Conservation (phyloP, 116 monocot genomes). For the Cymodocea nodosa region DNA sequence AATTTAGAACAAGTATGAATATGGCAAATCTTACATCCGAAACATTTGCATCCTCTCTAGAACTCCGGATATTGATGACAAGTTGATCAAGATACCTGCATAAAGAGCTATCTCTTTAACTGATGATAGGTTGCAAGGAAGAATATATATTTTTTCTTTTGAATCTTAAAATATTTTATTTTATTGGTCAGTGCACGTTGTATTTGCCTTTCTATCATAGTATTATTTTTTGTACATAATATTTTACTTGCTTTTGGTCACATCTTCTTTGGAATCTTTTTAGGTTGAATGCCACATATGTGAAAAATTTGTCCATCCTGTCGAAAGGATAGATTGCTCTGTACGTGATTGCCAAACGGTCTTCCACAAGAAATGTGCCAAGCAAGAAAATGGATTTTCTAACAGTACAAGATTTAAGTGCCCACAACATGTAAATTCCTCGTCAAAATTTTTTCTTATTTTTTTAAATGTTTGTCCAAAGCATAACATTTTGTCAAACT, state of each 20-base stretch:
- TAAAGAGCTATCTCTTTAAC: too few species aligned
- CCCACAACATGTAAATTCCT: constrained; percentile 60
- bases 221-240: background rate
- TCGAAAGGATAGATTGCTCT: constrained; percentile 45
- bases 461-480: background rate
- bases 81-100: too few species aligned
- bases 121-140: background rate
- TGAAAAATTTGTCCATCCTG: constrained; percentile 32
- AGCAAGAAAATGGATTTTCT: constrained; percentile 9
- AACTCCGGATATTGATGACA: too few species aligned
- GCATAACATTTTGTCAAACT: too few species aligned
- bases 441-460: background rate
- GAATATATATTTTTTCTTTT: background rate
- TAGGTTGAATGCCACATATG: constrained; percentile 69
- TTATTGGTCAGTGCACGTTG: background rate
- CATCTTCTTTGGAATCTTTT: constrained; percentile 7
- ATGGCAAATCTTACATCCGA: too few species aligned
- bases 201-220: background rate
- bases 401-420: constrained; percentile 45
- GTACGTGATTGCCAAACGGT: constrained; percentile 36
- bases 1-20: too few species aligned
- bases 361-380: constrained; percentile 48
- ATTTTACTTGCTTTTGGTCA: background rate
- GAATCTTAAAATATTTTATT: too few species aligned
- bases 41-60: background rate